Evolutionary conservation across 2,329 filamentous ascomycete genomes (phyloP).

Genomic region (Ophiostoma pallidulum): DNA sequence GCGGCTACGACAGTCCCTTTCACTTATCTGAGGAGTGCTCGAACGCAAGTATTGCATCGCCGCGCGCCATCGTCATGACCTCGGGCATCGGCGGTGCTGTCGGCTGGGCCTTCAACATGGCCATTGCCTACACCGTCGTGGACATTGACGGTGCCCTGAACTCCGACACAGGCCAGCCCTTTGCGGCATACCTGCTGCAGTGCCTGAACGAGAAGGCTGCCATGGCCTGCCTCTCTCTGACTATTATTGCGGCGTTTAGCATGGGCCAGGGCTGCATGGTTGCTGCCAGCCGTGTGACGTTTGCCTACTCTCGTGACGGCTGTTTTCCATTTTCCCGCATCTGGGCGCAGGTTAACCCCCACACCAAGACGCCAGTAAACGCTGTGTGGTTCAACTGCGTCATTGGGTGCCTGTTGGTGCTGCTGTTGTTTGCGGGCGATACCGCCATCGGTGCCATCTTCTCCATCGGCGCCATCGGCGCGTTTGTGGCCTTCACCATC

Average conservation of each 20-base stretch:
- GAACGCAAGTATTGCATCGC: constrained; percentile 61
- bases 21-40: constrained; percentile 68
- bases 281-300: constrained; percentile 54
- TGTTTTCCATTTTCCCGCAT: constrained; percentile 53
- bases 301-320: constrained; percentile 63
- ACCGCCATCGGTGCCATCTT: constrained; percentile 59
- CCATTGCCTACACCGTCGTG: constrained; percentile 62
- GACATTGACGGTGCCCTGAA: constrained; percentile 50
- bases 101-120: constrained; percentile 65
- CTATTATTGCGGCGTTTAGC: constrained; percentile 59
- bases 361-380: constrained; percentile 58
- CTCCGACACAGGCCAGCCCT: constrained; percentile 58
- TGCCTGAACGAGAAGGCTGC: constrained; percentile 51
- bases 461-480: constrained; percentile 58
- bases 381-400: constrained; percentile 57
- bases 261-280: constrained; percentile 70
- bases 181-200: constrained; percentile 60
- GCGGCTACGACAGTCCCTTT: constrained; percentile 59
- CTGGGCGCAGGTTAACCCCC: constrained; percentile 50
- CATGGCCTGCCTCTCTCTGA: constrained; percentile 53
- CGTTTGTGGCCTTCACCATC: constrained; percentile 52
- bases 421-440: constrained; percentile 56
- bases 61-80: constrained; percentile 63
- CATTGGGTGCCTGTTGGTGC: constrained; percentile 49
- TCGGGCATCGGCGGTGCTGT: constrained; percentile 55